These are phyloP conservation scores for Wickerhamomyces ciferrii DNA, from an alignment of 805 yeast species.

Conservation along the genomic window DNA sequence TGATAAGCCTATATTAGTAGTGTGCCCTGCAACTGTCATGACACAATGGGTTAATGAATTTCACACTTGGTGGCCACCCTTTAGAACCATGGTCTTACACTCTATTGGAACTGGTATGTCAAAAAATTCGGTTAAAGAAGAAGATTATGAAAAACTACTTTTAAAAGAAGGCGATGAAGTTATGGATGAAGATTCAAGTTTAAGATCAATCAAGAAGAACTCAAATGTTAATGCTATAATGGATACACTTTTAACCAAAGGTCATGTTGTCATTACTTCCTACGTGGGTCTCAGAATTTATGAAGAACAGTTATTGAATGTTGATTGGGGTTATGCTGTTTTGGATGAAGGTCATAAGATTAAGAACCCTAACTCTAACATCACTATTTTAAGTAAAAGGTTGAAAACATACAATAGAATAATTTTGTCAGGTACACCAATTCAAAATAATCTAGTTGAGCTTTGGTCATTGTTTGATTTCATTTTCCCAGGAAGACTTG, in stretches of 20 bases:
- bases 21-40: constrained; percentile 95
- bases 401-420: constrained; percentile 79
- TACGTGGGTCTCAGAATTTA: constrained; percentile 81
- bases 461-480: constrained; percentile 95
- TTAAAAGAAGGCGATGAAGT: constrained; percentile 38
- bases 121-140: constrained; percentile 32
- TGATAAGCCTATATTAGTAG: constrained; percentile 75
- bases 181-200: constrained; percentile 21
- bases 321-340: constrained; percentile 85
- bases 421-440: constrained; percentile 93
- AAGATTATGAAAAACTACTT: constrained; percentile 45
- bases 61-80: constrained; percentile 97
- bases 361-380: constrained; percentile 87
- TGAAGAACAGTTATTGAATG: constrained; percentile 53
- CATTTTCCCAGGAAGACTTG: constrained; percentile 89
- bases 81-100: constrained; percentile 80
- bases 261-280: constrained; percentile 87
- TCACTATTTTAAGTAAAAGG: constrained; percentile 81
- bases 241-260: constrained; percentile 54
- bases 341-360: constrained; percentile 97
- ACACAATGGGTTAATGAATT: constrained; percentile 97
- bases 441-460: constrained; percentile 88
- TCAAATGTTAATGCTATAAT: constrained; percentile 43
- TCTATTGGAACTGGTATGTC: constrained; percentile 89
- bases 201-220: constrained; percentile 23